Base-by-base conservation (phyloP, 83 land plant species). In the Thuja plicata region DNA sequence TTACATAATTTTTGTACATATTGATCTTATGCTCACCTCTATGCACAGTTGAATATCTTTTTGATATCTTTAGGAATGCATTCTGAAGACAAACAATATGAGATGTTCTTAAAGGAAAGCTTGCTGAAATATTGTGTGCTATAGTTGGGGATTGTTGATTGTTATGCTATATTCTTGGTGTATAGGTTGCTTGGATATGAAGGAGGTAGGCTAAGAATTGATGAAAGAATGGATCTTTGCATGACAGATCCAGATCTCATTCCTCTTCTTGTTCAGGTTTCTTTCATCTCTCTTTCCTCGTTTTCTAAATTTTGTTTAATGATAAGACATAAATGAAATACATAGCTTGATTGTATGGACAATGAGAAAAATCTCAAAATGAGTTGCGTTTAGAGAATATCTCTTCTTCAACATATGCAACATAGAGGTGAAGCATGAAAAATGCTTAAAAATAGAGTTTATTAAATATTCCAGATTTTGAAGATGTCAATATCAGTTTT, bases 191-290 rank as follows among this genome's bases (percentile, higher is more conserved):
- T 98, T 92, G 97, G 95, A n/a, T 97, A 87, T 87, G 94, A 94
- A 62, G 97, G 96, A 37, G 96, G 99, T 3, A 96, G 93, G 88
- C 88, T 98, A 94, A 91, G 95, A 50, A 94, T 98, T 96, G 98
- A 98, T 93, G 99, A 97, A 88, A 91, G 99, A 84, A 92, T 98
- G 90, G 97, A 98, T 90, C 91, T 95, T 34, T 91, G 94, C 90
- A 98, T 98, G 99, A 93, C 96, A 92, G 99, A 98, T 89, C 95
- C 93, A 89, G 99, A 98, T 92, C 89, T 98, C n/a, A 96, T 98
- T 80, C 99, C 99, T 38, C 98, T 98, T 73, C 88, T 98, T 86
- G 90, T 98, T 91, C 99, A 98, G 97, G 99, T 98, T 76, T 81
- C 57, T 16, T 84, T 80, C 35, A 87, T 34, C 87, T 1, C 15